These are phyloP conservation scores for Dichotomopilus funicola DNA, from an alignment of 2,329 filamentous ascomycete genomes.

Conservation along the genomic window DNA sequence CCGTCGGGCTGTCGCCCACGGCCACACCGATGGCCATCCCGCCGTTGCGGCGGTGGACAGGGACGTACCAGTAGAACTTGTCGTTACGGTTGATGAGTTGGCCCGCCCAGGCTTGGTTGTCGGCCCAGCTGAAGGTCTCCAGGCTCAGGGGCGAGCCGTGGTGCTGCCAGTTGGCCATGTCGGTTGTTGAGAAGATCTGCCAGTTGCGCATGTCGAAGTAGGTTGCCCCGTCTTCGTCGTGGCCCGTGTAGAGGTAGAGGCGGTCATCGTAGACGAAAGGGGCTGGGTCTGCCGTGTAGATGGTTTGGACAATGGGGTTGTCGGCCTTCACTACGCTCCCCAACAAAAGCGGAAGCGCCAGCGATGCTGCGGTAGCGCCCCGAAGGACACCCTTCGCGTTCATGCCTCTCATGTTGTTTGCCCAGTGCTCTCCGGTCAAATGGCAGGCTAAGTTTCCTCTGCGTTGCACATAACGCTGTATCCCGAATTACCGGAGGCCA, in stretches of 20 bases:
- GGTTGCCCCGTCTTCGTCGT: neutral
- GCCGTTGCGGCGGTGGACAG: neutral
- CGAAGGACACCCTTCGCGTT: too few species aligned
- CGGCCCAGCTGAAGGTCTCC: neutral
- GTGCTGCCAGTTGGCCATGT: slow-evolving; percentile 3
- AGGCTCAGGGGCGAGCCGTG: slow-evolving; percentile 1
- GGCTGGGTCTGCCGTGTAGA: neutral
- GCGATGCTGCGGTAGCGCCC: too few species aligned
- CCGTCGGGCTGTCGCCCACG: neutral
- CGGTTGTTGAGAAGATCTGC: neutral
- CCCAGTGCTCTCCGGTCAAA: too few species aligned
- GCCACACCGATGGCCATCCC: neutral
- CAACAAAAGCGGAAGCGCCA: neutral
- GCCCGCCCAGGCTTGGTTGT: neutral
- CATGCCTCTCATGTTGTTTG: too few species aligned
- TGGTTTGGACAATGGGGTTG: neutral
- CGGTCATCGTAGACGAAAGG: neutral
- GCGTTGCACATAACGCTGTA: too few species aligned
- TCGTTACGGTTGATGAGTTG: neutral
- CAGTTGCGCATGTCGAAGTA: neutral
- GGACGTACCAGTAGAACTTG: slow-evolving; percentile 4
- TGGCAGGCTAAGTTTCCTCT: too few species aligned
- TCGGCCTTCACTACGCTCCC: slow-evolving; percentile 8
- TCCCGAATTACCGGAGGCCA: too few species aligned
- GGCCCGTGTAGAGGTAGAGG: slow-evolving; percentile 1